phyloP scores from a whole-genome alignment of 108 stramenopile genomes.

The Mediolabrus comicus region DNA sequence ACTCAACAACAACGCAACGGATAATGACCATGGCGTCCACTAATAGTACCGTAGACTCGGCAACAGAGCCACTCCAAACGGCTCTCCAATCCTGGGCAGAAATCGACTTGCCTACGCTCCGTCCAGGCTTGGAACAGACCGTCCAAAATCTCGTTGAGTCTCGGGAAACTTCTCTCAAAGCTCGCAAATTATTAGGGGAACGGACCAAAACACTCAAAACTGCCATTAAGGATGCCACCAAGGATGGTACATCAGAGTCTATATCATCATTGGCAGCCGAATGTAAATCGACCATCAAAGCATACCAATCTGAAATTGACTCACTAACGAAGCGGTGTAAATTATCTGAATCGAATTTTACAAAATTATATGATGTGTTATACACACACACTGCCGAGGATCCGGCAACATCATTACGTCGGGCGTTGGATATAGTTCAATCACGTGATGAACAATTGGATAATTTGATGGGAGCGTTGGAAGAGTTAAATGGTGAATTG shows the following conservation, averaged over 20 bases:
- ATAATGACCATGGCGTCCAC: not conserved
- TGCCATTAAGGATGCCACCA: slow-evolving; percentile 67
- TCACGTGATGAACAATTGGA: slow-evolving; percentile 54
- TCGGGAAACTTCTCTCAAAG: slow-evolving; percentile 56
- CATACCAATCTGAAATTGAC: slow-evolving; percentile 89
- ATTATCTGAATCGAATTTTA: slow-evolving; percentile 57
- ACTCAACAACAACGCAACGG: not conserved
- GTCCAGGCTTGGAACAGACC: slow-evolving; percentile 50
- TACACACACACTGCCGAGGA: slow-evolving; percentile 50
- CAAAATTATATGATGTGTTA: slow-evolving; percentile 46
- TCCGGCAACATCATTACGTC: slow-evolving; percentile 41
- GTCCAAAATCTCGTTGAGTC: slow-evolving; percentile 46
- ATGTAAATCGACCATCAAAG: slow-evolving; percentile 64
- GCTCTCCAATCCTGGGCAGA: slow-evolving; percentile 55
- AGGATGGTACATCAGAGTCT: not conserved
- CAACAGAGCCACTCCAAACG: slow-evolving; percentile 35
- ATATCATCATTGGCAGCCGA: slow-evolving; percentile 47
- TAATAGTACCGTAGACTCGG: too few species aligned
- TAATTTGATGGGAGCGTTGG: slow-evolving; percentile 52
- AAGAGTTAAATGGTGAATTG: slow-evolving; percentile 58
- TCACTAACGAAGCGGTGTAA: slow-evolving; percentile 80
- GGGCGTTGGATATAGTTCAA: slow-evolving; percentile 50
- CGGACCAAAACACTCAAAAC: slow-evolving; percentile 75
- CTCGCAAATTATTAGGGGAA: slow-evolving; percentile 77
- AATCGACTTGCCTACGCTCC: slow-evolving; percentile 53